A percentile compares a stretch with the other conserved stretches of the same genome.
Evolutionary conservation across 129 eudicot genomes (phyloP).

Genomic region (Flaveria linearis): DNA sequence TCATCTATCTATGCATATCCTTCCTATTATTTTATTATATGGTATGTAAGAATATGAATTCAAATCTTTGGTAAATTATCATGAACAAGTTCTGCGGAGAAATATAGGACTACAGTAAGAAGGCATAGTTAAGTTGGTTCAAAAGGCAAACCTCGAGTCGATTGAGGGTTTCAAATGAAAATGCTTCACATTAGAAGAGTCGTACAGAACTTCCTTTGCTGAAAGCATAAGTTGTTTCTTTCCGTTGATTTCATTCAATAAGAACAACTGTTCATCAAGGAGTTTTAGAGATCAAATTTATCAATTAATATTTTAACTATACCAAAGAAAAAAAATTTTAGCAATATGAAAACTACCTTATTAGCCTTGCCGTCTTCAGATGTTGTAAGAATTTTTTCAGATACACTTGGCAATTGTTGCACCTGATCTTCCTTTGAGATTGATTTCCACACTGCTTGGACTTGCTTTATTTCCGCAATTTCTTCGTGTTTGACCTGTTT

Average conservation of each 20-base stretch:
- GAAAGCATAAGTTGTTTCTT: conserved; percentile 19
- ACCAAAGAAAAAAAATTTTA: not conserved
- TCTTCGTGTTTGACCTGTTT: not conserved
- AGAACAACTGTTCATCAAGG: not conserved
- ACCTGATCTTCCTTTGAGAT: not conserved
- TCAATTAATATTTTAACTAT: not conserved
- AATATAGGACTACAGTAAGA: not conserved
- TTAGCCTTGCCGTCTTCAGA: not conserved
- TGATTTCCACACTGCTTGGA: conserved; percentile 7
- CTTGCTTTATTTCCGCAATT: not conserved
- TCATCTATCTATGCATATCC: not conserved
- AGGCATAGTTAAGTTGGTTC: not conserved
- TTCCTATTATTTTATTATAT: not conserved
- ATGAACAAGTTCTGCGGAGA: not conserved
- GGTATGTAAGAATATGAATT: no score
- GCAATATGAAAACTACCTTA: not conserved
- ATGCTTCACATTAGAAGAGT: not conserved
- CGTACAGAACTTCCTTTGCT: not conserved
- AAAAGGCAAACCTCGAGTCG: conserved; percentile 7
- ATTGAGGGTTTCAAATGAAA: not conserved
- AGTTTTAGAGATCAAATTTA: not conserved
- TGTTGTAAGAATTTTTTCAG: no score
- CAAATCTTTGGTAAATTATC: not conserved
- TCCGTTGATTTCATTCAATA: not conserved
- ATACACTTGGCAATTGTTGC: not conserved